Evolutionary conservation across 139 green algal genomes (phyloP).

Genomic region (Chlorella sp.): DNA sequence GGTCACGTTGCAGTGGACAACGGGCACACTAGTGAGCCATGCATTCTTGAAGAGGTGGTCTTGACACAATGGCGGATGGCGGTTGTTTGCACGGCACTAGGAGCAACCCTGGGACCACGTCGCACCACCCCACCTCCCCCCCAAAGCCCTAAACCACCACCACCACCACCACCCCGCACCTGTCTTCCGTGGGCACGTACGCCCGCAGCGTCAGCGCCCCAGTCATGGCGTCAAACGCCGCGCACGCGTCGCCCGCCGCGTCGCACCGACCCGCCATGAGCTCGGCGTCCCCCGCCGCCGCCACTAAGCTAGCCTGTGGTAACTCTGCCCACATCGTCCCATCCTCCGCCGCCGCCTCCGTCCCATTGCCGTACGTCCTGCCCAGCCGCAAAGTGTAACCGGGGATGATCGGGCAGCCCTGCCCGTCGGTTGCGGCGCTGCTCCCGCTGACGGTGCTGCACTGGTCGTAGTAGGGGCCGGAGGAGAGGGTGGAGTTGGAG

Average conservation of each 20-base stretch:
- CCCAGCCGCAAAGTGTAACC: constrained; percentile 15
- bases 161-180: no score
- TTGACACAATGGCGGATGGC: no score
- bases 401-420: constrained; percentile 14
- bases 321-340: constrained; percentile 4
- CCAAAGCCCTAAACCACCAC: no score
- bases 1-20: no score
- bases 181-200: constrained; percentile 9
- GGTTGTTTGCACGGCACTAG: no score
- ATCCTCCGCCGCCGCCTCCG: constrained; percentile 3
- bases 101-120: no score
- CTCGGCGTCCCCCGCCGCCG: constrained; percentile 10
- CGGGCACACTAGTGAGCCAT: no score
- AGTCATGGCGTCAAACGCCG: constrained; percentile 7
- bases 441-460: background rate
- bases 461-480: background rate
- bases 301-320: background rate
- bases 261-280: constrained; percentile 18
- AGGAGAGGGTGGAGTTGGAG: background rate
- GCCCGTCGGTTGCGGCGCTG: constrained; percentile 3
- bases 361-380: background rate
- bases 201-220: constrained; percentile 9
- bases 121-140: no score
- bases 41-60: background rate
- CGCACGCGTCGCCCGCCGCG: background rate